Base-by-base conservation (phyloP, 345 rosid genomes). In the Kernera saxatilis region DNA sequence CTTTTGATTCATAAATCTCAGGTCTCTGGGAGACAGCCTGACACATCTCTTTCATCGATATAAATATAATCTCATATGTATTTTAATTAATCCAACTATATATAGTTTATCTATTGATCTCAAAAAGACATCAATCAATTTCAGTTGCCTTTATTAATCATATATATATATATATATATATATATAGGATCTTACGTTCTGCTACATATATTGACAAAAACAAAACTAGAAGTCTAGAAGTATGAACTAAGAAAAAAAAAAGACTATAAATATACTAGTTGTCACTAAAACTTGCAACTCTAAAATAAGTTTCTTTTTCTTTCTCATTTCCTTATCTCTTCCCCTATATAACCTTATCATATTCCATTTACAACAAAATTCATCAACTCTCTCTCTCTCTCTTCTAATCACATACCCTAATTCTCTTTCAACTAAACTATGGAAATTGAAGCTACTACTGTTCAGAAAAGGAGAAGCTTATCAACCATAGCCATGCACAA, bases 401-500 rank as follows among this genome's bases (percentile, higher is more conserved):
- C 56, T 29, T 55, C 45, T 40, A 18, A 56, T 19, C 30, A 14
- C 43, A 32, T 39, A 17, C 40, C 63, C 75, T 71, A 84, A 35
- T 25, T 33, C 5, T n/a, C 5, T 8, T 3, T 35, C 40, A 0
- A 59, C 43, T 32, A 60, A 33, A 22, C 61, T 19, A 71, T 81
- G 90, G 85, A 82, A 63, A 57, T 25, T 59, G 60, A 49, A 70
- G 41, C 30, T 49, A 48, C 66, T 8, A 69, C 59, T 23, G 50
- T 69, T 19, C 69, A 70, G 49, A 82, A 76, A 32, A 75, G 75
- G 46, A 51, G 73, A 64, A 15, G 55, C 67, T 43, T 74, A 11
- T 44, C 85, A 43, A 44, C 77, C 14, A 73, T 84, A 3, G 26
- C 81, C 77, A 65, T 86, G 66, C 82, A 79, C 59, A 82, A 55